Conservation (phyloP, 2,329 filamentous ascomycete genomes). For the Venturia nashicola region DNA sequence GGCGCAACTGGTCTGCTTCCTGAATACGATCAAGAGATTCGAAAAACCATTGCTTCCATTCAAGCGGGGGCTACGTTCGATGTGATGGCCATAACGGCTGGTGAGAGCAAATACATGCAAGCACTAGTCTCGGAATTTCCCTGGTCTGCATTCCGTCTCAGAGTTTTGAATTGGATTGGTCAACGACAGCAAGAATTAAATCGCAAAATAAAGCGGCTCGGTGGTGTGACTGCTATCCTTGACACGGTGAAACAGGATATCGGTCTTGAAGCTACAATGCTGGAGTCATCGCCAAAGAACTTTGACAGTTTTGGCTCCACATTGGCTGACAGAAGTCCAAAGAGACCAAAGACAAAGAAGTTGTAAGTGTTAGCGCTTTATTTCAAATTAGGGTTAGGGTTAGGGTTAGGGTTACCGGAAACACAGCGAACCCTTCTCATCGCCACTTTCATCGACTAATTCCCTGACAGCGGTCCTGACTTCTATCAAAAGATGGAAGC, state of each 20-base stretch:
- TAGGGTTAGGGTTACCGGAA: not conserved
- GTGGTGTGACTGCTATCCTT: slow-evolving; percentile 17
- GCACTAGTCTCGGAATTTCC: slow-evolving; percentile 33
- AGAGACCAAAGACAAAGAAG: not conserved
- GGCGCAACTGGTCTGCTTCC: slow-evolving; percentile 25
- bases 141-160: slow-evolving; percentile 36
- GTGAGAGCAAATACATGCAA: slow-evolving; percentile 28
- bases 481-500: not conserved
- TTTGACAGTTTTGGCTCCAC: not conserved
- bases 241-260: not conserved
- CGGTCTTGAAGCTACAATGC: not conserved
- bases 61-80: slow-evolving; percentile 20
- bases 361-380: not conserved
- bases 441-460: not conserved
- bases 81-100: slow-evolving; percentile 19
- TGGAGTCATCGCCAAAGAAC: not conserved
- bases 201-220: slow-evolving; percentile 27
- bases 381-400: not conserved
- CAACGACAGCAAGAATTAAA: slow-evolving; percentile 33
- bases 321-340: not conserved
- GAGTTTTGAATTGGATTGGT: slow-evolving; percentile 35
- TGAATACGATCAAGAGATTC: slow-evolving; percentile 22
- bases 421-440: not conserved
- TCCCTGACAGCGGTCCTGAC: not conserved
- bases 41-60: slow-evolving; percentile 27